phyloP scores from a whole-genome alignment of 2,329 filamentous ascomycete genomes.

The Penicillium sp. region DNA sequence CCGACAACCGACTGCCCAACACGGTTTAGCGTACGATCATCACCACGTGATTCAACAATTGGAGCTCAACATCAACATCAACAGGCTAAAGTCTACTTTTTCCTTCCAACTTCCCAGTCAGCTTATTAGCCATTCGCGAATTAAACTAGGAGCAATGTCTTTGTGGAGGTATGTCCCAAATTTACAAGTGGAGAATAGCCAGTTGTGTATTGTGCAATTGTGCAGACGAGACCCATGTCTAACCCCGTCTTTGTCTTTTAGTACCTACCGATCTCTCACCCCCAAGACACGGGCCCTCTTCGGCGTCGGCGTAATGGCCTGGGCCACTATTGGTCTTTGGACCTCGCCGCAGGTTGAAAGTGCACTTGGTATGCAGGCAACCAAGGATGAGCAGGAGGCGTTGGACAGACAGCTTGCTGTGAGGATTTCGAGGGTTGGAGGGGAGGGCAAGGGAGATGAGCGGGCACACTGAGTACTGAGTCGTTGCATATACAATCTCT shows the following conservation, averaged over 20 bases:
- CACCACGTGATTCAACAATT: conserved; percentile 10
- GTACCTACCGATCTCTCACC: conserved; percentile 72
- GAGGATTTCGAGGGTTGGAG: conserved; percentile 36
- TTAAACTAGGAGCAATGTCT: conserved; percentile 33
- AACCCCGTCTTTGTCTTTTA: conserved; percentile 34
- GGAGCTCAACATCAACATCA: not conserved
- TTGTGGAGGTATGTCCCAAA: conserved; percentile 41
- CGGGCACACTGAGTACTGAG: conserved; percentile 16
- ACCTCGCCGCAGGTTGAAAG: conserved; percentile 73
- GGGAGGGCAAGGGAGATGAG: conserved; percentile 30
- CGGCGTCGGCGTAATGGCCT: conserved; percentile 74
- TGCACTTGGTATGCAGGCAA: conserved; percentile 71
- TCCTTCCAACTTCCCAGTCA: not conserved
- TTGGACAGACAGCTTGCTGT: conserved; percentile 54
- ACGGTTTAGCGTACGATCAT: not conserved
- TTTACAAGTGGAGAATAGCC: too few relatives aligned
- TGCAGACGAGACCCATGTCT: not conserved
- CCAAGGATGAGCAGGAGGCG: conserved; percentile 71
- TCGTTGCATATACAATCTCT: not conserved
- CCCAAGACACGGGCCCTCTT: conserved; percentile 71
- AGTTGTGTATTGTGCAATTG: too few relatives aligned
- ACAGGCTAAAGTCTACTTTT: too few relatives aligned
- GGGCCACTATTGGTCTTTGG: conserved; percentile 74
- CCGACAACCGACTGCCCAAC: not conserved
- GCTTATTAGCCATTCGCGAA: not conserved